phyloP scores from a whole-genome alignment of 73 alveolate genomes.

The Vitrella brassicaformis region DNA sequence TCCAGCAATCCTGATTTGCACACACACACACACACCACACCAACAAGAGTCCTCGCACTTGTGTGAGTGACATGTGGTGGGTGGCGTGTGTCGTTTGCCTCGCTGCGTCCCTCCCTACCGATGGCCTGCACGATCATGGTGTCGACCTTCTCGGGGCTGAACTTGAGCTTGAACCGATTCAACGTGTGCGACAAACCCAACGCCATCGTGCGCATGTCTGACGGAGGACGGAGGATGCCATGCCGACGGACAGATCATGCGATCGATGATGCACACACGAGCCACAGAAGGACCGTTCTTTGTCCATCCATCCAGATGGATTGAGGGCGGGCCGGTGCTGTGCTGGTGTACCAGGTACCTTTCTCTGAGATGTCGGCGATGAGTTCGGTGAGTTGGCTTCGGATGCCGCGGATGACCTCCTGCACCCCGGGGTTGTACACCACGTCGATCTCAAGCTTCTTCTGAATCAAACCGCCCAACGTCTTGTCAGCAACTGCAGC shows the following conservation, averaged over 20 bases:
- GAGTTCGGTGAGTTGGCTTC: slow-evolving; percentile 66
- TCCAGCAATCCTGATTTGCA: slow-evolving; percentile 62
- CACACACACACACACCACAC: background rate
- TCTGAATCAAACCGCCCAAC: slow-evolving; percentile 55
- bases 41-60: background rate
- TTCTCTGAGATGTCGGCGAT: slow-evolving; percentile 65
- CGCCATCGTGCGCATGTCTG: slow-evolving; percentile 71
- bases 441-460: slow-evolving; percentile 62
- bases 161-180: slow-evolving; percentile 76
- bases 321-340: slow-evolving; percentile 7
- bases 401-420: slow-evolving; percentile 82
- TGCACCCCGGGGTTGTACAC: slow-evolving; percentile 56
- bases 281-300: slow-evolving; percentile 1
- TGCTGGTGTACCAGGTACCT: background rate
- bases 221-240: background rate
- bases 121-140: slow-evolving; percentile 87
- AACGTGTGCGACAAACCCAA: slow-evolving; percentile 83
- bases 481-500: slow-evolving; percentile 39
- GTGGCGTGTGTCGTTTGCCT: background rate
- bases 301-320: slow-evolving; percentile 25
- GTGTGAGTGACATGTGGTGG: background rate
- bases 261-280: background rate
- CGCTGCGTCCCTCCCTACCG: background rate
- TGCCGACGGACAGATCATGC: background rate
- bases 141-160: slow-evolving; percentile 87